These are phyloP conservation scores for Styphnolobium japonicum DNA, from an alignment of 306 rosid species.

Conservation along the genomic window DNA sequence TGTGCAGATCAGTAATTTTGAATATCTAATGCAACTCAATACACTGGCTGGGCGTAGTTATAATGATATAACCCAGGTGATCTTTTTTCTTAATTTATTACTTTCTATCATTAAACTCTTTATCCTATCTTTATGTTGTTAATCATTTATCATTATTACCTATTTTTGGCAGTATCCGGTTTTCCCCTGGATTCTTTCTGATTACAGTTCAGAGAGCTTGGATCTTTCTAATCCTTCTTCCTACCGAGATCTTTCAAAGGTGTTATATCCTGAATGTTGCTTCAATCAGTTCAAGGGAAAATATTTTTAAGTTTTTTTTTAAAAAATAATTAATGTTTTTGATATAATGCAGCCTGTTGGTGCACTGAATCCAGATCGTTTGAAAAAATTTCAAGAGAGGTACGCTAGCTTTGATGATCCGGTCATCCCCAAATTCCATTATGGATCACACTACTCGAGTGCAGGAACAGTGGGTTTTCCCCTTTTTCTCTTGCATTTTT, in stretches of 20 bases:
- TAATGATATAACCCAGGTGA: conserved; percentile 97
- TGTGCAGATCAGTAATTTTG: conserved; percentile 98
- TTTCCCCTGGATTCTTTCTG: conserved; percentile 98
- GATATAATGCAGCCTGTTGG: conserved; percentile 77
- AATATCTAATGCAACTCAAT: conserved; percentile 97
- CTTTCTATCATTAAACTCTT: conserved; percentile 24
- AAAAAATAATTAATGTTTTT: conserved; percentile 16
- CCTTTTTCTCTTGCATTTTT: background rate
- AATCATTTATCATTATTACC: background rate
- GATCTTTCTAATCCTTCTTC: conserved; percentile 86
- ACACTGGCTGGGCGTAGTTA: conserved; percentile 98
- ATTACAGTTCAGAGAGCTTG: conserved; percentile 81
- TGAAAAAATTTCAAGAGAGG: conserved; percentile 87
- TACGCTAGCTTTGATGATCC: conserved; percentile 94
- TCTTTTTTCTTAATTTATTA: conserved; percentile 21
- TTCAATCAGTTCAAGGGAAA: conserved; percentile 16
- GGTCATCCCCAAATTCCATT: conserved; percentile 89
- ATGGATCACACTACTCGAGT: conserved; percentile 97
- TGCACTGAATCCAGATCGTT: conserved; percentile 78
- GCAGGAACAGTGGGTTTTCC: conserved; percentile 86
- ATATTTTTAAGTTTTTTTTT: background rate
- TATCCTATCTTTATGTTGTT: conserved; percentile 16
- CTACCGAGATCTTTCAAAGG: conserved; percentile 95
- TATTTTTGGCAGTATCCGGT: conserved; percentile 83
- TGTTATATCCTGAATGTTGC: conserved; percentile 33